A percentile compares a stretch with the other conserved stretches of the same genome.
phyloP scores from a whole-genome alignment of 306 rosid genomes.

The Erythrophleum fordii region DNA sequence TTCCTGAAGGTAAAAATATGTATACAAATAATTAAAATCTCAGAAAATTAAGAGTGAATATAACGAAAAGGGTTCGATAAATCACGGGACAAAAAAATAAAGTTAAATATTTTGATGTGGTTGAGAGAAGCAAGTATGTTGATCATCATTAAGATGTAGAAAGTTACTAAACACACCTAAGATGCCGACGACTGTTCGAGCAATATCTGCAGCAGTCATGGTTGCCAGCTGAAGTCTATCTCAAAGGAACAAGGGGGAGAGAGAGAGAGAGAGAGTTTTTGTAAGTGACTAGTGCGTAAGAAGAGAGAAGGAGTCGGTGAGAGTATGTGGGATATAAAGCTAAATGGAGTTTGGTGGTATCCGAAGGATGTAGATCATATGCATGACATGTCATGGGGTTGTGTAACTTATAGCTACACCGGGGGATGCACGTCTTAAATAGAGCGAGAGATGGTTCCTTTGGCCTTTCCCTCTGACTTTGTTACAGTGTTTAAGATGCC shows the following conservation, averaged over 20 bases:
- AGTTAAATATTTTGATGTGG: too few relatives aligned
- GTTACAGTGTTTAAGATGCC: constrained; percentile 56
- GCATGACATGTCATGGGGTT: constrained; percentile 47
- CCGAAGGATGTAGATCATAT: constrained; percentile 43
- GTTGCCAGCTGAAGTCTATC: neutral
- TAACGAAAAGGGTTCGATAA: neutral
- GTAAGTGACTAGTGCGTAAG: neutral
- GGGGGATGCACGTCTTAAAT: constrained; percentile 31
- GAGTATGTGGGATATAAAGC: neutral
- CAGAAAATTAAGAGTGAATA: neutral
- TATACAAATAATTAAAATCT: neutral
- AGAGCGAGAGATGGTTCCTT: neutral
- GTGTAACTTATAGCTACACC: constrained; percentile 24
- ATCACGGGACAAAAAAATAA: too few relatives aligned
- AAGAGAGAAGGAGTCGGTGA: neutral
- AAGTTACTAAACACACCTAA: constrained; percentile 44
- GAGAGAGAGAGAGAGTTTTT: neutral
- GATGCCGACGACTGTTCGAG: constrained; percentile 63
- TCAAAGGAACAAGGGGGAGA: neutral
- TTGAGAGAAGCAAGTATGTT: too few relatives aligned
- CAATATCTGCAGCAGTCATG: constrained; percentile 66
- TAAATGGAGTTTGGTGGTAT: neutral
- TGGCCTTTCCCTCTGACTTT: neutral
- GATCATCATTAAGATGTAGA: too few relatives aligned
- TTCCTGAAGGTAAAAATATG: constrained; percentile 59